A percentile compares a stretch with the other conserved stretches of the same genome.
These are phyloP conservation scores for Neofusicoccum parvum DNA, from an alignment of 2,329 filamentous ascomycete species.

Conservation along the genomic window DNA sequence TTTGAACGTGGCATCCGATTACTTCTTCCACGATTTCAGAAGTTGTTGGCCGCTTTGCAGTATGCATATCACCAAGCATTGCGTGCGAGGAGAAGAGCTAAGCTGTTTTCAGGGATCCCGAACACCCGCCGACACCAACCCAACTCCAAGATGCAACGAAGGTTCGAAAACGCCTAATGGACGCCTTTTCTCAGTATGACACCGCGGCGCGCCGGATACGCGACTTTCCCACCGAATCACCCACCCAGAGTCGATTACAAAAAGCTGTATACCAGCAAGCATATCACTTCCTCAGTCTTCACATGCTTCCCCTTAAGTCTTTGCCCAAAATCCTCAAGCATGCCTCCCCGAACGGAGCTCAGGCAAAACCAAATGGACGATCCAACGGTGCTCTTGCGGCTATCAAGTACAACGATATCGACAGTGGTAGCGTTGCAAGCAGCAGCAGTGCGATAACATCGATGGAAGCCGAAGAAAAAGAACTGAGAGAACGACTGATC, in stretches of 20 bases:
- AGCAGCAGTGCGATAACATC: slow-evolving; percentile 63
- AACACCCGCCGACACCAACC: slow-evolving; percentile 63
- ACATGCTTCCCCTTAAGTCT: slow-evolving; percentile 80
- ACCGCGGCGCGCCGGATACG: slow-evolving; percentile 77
- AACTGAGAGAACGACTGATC: slow-evolving; percentile 75
- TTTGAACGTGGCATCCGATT: slow-evolving; percentile 85
- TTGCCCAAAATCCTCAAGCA: slow-evolving; percentile 55
- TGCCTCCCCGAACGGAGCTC: slow-evolving; percentile 53
- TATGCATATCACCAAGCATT: slow-evolving; percentile 31
- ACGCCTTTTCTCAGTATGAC: slow-evolving; percentile 88
- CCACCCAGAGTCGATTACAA: slow-evolving; percentile 74
- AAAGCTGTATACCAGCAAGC: slow-evolving; percentile 81
- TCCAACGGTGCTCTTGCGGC: slow-evolving; percentile 50
- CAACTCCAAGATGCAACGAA: slow-evolving; percentile 86
- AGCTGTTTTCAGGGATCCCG: slow-evolving; percentile 52
- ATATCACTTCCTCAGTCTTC: slow-evolving; percentile 79
- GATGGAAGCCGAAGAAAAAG: slow-evolving; percentile 81
- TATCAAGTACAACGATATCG: slow-evolving; percentile 61
- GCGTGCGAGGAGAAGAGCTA: not conserved
- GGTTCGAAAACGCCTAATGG: slow-evolving; percentile 84
- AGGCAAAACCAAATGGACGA: slow-evolving; percentile 34
- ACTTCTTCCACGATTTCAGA: slow-evolving; percentile 82
- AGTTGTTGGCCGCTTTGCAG: slow-evolving; percentile 72
- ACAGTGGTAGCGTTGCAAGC: slow-evolving; percentile 55
- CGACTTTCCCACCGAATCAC: slow-evolving; percentile 72